These are phyloP conservation scores for Thelonectria rubi DNA, from an alignment of 2,329 filamentous ascomycete genomes.

Conservation along the genomic window DNA sequence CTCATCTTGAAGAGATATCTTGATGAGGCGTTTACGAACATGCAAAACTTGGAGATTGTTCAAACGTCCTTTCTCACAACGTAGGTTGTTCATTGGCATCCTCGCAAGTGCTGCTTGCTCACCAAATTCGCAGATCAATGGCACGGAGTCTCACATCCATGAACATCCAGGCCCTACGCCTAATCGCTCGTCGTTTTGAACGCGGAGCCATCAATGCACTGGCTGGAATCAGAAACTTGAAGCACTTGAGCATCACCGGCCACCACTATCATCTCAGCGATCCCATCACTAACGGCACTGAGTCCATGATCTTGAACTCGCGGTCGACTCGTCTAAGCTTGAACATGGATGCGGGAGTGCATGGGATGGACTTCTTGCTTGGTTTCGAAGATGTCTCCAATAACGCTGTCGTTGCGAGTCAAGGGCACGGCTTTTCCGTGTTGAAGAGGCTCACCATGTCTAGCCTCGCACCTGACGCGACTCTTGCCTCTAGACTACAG, in stretches of 20 bases:
- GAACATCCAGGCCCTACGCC: constrained; percentile 27
- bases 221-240: constrained; percentile 24
- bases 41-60: constrained; percentile 30
- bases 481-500: not conserved
- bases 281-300: not conserved
- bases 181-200: not conserved
- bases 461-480: not conserved
- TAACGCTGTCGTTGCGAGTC: not conserved
- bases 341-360: not conserved
- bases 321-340: constrained; percentile 28
- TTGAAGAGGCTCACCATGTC: constrained; percentile 27
- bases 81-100: constrained; percentile 13
- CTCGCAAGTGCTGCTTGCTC: not conserved
- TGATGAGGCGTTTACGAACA: constrained; percentile 30
- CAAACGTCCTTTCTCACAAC: constrained; percentile 19
- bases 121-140: constrained; percentile 20
- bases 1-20: constrained; percentile 29
- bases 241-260: constrained; percentile 22
- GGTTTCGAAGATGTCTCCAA: constrained; percentile 3
- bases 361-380: not conserved
- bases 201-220: not conserved
- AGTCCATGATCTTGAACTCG: constrained; percentile 27
- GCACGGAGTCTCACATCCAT: constrained; percentile 21
- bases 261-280: not conserved
- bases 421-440: not conserved